Evolutionary conservation across 306 rosid genomes (phyloP).

Genomic region (Glycine tomentella): DNA sequence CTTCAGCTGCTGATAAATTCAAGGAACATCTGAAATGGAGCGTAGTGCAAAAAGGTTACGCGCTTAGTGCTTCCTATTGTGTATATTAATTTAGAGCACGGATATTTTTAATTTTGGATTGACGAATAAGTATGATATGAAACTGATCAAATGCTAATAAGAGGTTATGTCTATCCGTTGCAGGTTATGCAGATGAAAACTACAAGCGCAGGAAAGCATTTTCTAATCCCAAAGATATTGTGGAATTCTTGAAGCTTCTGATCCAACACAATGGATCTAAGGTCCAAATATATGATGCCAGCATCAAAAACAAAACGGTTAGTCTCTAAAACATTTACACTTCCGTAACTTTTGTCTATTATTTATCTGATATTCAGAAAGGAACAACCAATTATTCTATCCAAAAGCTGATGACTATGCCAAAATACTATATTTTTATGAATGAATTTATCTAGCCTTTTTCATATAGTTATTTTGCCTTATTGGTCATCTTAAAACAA

Average conservation of each 20-base stretch:
- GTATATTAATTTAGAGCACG: neutral
- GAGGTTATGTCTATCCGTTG: neutral
- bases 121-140: neutral
- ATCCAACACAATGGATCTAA: slow-evolving; percentile 36
- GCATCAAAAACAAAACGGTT: slow-evolving; percentile 18
- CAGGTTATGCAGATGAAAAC: slow-evolving; percentile 41
- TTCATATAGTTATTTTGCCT: neutral
- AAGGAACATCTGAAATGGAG: slow-evolving; percentile 28
- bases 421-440: neutral
- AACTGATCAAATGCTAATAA: slow-evolving; percentile 5
- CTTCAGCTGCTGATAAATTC: slow-evolving; percentile 3
- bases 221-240: slow-evolving; percentile 48
- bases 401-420: neutral
- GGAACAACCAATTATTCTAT: neutral
- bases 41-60: slow-evolving; percentile 44
- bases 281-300: slow-evolving; percentile 41
- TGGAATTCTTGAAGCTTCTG: slow-evolving; percentile 47
- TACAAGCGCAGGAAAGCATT: slow-evolving; percentile 37
- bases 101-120: slow-evolving; percentile 1
- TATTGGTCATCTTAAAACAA: neutral
- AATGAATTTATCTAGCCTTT: neutral
- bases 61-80: neutral
- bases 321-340: neutral
- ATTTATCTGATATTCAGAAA: no score
- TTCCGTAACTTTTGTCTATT: neutral